phyloP scores from a whole-genome alignment of 495 filamentous ascomycete species.

The Oidiodendron maius region DNA sequence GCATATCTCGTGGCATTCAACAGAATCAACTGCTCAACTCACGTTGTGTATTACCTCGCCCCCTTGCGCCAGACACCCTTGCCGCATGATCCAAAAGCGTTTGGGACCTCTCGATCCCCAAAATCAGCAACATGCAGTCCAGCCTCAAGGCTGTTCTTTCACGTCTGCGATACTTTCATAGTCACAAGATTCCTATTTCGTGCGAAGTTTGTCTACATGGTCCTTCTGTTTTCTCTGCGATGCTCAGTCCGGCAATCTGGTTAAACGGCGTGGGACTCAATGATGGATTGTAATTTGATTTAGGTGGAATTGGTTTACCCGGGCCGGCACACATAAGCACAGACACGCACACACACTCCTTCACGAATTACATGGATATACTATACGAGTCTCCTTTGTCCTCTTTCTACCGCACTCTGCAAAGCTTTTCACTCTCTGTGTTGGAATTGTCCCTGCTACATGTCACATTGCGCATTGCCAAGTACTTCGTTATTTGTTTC shows the following conservation, averaged over 20 bases:
- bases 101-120: background rate
- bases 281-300: conserved; percentile 1
- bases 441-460: no score
- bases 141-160: background rate
- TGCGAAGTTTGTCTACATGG: background rate
- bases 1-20: no score
- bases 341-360: conserved; percentile 13
- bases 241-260: background rate
- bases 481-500: no score
- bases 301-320: conserved; percentile 10
- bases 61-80: no score
- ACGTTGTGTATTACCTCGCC: conserved; percentile 7
- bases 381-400: conserved; percentile 22
- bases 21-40: conserved; percentile 12
- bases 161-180: background rate
- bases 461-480: no score
- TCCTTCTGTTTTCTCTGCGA: background rate
- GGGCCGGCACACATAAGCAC: background rate
- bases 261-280: conserved; percentile 7
- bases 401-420: no score
- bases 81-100: conserved; percentile 5
- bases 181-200: background rate
- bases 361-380: conserved; percentile 22
- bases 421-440: no score
- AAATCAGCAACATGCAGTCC: background rate